Evolutionary conservation across 352 stramenopile genomes (phyloP).

Genomic region (Phytophthora multivora): DNA sequence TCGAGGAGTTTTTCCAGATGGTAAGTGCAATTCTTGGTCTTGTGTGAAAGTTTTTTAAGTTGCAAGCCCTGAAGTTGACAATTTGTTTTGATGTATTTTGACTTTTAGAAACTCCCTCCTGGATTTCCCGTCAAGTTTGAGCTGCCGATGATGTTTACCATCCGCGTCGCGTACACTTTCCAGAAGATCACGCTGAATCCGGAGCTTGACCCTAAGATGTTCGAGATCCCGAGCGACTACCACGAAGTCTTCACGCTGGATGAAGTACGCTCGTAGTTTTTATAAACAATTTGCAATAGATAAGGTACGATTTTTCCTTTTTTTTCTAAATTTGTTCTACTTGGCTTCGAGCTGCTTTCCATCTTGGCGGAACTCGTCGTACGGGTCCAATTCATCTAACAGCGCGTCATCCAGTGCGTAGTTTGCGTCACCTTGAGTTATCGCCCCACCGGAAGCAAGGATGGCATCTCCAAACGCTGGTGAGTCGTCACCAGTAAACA

Average conservation of each 20-base stretch:
- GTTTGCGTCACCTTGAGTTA: neutral
- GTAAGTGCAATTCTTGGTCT: constrained; percentile 30
- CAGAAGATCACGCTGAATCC: constrained; percentile 64
- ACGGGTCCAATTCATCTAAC: constrained; percentile 20
- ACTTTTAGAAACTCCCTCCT: constrained; percentile 71
- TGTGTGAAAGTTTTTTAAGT: neutral
- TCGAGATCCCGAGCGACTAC: constrained; percentile 62
- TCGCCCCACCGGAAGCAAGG: constrained; percentile 6
- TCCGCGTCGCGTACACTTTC: constrained; percentile 84
- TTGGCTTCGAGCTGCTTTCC: constrained; percentile 8
- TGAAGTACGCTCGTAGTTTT: constrained; percentile 51
- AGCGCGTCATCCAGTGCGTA: constrained; percentile 13
- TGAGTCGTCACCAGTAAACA: constrained; percentile 19
- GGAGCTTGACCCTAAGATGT: constrained; percentile 54
- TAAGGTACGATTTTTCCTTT: neutral
- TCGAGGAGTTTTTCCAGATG: constrained; percentile 88
- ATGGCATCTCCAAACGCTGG: constrained; percentile 11
- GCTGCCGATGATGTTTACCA: constrained; percentile 82
- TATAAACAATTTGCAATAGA: constrained; percentile 3
- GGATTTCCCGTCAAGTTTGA: constrained; percentile 85
- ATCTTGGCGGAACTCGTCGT: constrained; percentile 11
- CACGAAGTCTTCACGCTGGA: constrained; percentile 60
- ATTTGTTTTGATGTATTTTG: constrained; percentile 1
- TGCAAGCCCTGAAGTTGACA: constrained; percentile 8
- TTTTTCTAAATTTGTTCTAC: neutral